These are phyloP conservation scores for Phytophthora constricta DNA, from an alignment of 352 stramenopile species.

Conservation along the genomic window DNA sequence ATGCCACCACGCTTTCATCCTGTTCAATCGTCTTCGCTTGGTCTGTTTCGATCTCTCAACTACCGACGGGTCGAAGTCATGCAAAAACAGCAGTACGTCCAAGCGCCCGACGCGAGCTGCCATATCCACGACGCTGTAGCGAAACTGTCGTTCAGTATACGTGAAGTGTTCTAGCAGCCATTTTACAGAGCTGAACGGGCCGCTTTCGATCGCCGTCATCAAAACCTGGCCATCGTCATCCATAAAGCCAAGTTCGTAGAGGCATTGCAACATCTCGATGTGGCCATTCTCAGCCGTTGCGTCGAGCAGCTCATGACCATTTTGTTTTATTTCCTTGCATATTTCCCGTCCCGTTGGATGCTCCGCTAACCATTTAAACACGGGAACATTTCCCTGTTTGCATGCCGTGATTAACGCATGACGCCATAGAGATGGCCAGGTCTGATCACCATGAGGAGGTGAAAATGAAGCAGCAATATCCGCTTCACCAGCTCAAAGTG, in stretches of 20 bases:
- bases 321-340: background rate
- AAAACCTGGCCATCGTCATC: background rate
- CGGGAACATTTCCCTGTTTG: background rate
- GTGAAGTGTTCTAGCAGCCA: background rate
- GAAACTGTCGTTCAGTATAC: background rate
- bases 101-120: background rate
- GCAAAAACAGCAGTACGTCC: background rate
- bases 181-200: background rate
- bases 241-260: background rate
- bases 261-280: background rate
- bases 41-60: background rate
- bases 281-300: background rate
- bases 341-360: constrained; percentile 2
- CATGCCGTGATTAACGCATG: background rate
- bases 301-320: background rate
- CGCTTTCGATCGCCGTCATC: background rate
- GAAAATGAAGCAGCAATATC: background rate
- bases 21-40: background rate
- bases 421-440: background rate
- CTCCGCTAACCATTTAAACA: constrained; percentile 20
- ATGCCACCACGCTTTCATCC: background rate
- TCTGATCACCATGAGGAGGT: background rate
- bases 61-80: background rate
- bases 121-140: background rate
- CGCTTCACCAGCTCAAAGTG: background rate